Evolutionary conservation across 2,329 filamentous ascomycete species (phyloP).

Genomic region (Aureobasidium sp.): DNA sequence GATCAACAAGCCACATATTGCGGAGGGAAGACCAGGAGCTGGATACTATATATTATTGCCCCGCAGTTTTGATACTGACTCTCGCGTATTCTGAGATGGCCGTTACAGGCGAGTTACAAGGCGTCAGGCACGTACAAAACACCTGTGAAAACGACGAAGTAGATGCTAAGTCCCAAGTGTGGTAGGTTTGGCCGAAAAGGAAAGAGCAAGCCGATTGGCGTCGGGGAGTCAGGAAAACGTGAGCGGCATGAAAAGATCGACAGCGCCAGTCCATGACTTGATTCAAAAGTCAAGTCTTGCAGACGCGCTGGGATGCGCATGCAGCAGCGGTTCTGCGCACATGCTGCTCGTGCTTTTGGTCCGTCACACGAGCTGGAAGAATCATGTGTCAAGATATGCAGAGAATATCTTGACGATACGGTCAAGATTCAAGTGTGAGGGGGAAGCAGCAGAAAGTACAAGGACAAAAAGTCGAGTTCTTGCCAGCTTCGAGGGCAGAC

Average conservation of each 20-base stretch:
- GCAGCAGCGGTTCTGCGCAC: slow-evolving; percentile 6
- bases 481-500: too few species aligned
- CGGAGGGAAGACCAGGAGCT: slow-evolving; percentile 3
- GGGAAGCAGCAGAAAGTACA: background rate
- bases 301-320: background rate
- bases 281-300: background rate
- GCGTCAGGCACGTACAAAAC: background rate
- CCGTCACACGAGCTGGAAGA: slow-evolving; percentile 8
- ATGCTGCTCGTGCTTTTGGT: background rate
- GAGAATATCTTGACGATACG: slow-evolving; percentile 3
- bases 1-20: slow-evolving; percentile 7
- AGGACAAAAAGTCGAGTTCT: background rate
- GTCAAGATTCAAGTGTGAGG: background rate
- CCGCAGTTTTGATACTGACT: slow-evolving; percentile 3
- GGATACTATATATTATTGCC: background rate
- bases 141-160: background rate
- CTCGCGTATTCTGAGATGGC: background rate
- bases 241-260: slow-evolving; percentile 12
- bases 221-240: slow-evolving; percentile 1
- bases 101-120: background rate
- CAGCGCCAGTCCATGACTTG: slow-evolving; percentile 6
- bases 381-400: background rate
- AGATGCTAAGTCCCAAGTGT: background rate
- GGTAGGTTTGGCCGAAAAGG: background rate
- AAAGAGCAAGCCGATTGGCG: slow-evolving; percentile 1